phyloP scores from a whole-genome alignment of 1,139 yeast genomes.

The Saccharomyces hybrid region DNA sequence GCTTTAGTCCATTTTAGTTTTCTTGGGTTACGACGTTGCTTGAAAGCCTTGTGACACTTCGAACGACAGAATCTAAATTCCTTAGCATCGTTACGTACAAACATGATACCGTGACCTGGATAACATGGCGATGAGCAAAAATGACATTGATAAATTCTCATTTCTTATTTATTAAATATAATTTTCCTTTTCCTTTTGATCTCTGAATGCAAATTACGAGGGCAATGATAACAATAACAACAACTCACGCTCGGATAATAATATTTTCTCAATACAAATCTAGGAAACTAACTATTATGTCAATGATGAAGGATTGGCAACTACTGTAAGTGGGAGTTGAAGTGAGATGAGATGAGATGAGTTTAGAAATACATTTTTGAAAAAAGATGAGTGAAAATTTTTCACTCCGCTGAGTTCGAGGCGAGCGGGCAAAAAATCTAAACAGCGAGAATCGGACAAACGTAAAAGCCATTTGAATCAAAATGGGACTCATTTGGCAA shows the following conservation, averaged over 20 bases:
- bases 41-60: constrained; percentile 94
- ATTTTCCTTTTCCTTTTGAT: neutral
- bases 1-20: constrained; percentile 98
- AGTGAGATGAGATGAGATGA: constrained; percentile 13
- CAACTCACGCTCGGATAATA: neutral
- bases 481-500: neutral
- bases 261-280: neutral
- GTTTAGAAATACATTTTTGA: constrained; percentile 7
- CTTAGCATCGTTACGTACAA: constrained; percentile 95
- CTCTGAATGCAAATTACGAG: neutral
- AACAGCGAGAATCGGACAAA: neutral
- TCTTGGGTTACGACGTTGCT: constrained; percentile 97
- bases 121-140: constrained; percentile 96
- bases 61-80: constrained; percentile 97
- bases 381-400: constrained; percentile 8
- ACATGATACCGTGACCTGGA: constrained; percentile 96
- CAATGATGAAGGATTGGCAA: neutral
- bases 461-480: neutral
- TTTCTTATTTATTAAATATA: neutral
- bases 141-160: constrained; percentile 94
- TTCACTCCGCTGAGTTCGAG: constrained; percentile 5
- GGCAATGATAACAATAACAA: neutral
- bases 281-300: neutral
- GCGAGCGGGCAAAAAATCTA: constrained; percentile 1
- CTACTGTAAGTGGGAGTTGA: constrained; percentile 2